These are phyloP conservation scores for Nepenthes gracilis DNA, from an alignment of 148 eudicot species.

Conservation along the genomic window DNA sequence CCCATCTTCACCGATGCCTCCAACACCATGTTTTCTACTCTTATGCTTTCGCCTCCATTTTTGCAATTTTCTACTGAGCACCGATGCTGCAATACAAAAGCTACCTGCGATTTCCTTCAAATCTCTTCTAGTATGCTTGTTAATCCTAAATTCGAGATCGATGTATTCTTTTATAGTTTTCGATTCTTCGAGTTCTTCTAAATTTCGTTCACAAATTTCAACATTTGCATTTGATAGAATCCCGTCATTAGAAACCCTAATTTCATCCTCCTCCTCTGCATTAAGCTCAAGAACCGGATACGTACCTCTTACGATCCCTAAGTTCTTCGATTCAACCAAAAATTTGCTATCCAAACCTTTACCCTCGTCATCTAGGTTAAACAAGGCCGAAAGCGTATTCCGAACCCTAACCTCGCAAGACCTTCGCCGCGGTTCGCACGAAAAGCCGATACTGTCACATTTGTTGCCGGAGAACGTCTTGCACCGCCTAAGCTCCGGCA, in stretches of 20 bases:
- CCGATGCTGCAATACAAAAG: slow-evolving; percentile 1
- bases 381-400: slow-evolving; percentile 32
- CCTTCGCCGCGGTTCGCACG: slow-evolving; percentile 39
- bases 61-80: slow-evolving; percentile 19
- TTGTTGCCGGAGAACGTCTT: neutral
- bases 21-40: slow-evolving; percentile 3
- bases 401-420: slow-evolving; percentile 52
- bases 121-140: neutral
- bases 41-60: slow-evolving; percentile 63
- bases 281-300: neutral
- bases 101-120: neutral
- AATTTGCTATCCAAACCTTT: no score
- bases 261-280: slow-evolving; percentile 18
- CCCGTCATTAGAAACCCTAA: neutral
- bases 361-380: slow-evolving; percentile 18
- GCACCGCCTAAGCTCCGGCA: neutral
- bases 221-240: neutral
- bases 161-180: neutral
- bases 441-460: neutral
- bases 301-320: neutral
- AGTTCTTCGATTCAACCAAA: no score
- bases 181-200: neutral
- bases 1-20: neutral
- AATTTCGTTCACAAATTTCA: neutral
- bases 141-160: slow-evolving; percentile 1